Base-by-base conservation (phyloP, 2,329 filamentous ascomycete genomes). In the Camptophora hylomeconis region DNA sequence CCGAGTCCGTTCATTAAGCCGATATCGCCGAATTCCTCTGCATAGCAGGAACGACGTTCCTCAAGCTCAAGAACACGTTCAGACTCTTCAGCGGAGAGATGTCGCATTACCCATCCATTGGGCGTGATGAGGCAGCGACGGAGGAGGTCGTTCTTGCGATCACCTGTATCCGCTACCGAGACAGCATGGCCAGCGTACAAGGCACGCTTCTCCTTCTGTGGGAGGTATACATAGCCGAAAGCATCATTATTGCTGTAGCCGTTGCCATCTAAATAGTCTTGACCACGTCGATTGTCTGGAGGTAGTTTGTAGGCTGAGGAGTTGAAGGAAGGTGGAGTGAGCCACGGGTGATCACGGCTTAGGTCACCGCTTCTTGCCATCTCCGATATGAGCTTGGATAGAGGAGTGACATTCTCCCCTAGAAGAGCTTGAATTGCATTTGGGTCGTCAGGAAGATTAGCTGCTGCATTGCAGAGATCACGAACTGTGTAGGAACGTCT, bases 21-120 rank as follows among this genome's bases (percentile, higher is more conserved):
- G 3, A 50, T 39, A 2, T 46, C 42, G 3, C 55, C 54, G 36
- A 54, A 58, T 34, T 57, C 53, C 29, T 55, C 42, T 3, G 49
- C 24, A 50, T 51, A 20, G 44, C 47, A 34, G 53, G 53, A 7
- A 45, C 39, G 12, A 30, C 45, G 49, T 33, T 56, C 56, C 38
- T 63, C 57, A 5, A 64, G 45, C n/a, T 50, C 50, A 2, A 64
- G 46, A 22, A 61, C 58, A 13, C 51, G 52, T 11, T 60, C 52
- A 35, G 60, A 58, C 40, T 64, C 60, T n/a, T 59, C 57, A 2
- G 46, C 37, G 4, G 53, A 54, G 8, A 65, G 41, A 38, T 63
- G 58, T 23, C 54, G 53, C 14, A 63, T 44, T 3, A 62, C 51
- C 30, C 51, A 55, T 3, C 60, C 60, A 14, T 52, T 49, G 8